A percentile compares a stretch with the other conserved stretches of the same genome.
Conservation (phyloP, 768 basidiomycete genomes). For the Hygrocybe punicea region DNA sequence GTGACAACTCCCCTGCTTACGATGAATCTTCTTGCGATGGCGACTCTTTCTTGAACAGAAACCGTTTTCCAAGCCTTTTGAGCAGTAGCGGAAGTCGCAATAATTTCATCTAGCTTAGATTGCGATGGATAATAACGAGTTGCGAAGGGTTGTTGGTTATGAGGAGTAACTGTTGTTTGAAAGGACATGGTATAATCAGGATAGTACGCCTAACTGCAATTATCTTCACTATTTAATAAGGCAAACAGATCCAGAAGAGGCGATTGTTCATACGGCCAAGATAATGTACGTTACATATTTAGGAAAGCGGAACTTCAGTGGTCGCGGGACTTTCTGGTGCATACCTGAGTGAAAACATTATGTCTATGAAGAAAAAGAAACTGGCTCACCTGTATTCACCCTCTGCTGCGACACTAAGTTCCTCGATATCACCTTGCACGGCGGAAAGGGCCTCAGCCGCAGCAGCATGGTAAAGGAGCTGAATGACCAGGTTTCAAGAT, state of each 20-base stretch:
- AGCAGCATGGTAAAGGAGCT: constrained; percentile 69
- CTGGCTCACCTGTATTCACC: constrained; percentile 81
- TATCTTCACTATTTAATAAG: not conserved
- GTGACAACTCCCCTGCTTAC: constrained; percentile 11
- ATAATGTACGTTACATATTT: too few species aligned
- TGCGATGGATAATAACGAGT: constrained; percentile 62
- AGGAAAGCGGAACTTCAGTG: constrained; percentile 57
- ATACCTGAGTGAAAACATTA: constrained; percentile 3
- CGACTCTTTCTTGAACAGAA: constrained; percentile 65
- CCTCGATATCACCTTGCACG: constrained; percentile 89
- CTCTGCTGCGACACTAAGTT: constrained; percentile 88
- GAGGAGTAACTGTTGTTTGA: constrained; percentile 85
- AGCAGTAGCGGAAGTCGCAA: constrained; percentile 56
- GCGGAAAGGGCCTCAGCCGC: constrained; percentile 79
- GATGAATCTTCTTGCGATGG: constrained; percentile 54
- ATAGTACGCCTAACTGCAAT: not conserved
- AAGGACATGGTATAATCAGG: constrained; percentile 37
- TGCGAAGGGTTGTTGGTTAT: constrained; percentile 67
- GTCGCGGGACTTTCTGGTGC: constrained; percentile 78
- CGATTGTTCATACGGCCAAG: too few species aligned
- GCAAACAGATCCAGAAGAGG: too few species aligned
- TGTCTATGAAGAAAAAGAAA: not conserved
- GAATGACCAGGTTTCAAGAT: not conserved
- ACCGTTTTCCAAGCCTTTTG: constrained; percentile 76
- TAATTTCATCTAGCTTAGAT: constrained; percentile 56